Conservation (phyloP, 176 grass and related monocot species). For the Oryza glaberrima region DNA sequence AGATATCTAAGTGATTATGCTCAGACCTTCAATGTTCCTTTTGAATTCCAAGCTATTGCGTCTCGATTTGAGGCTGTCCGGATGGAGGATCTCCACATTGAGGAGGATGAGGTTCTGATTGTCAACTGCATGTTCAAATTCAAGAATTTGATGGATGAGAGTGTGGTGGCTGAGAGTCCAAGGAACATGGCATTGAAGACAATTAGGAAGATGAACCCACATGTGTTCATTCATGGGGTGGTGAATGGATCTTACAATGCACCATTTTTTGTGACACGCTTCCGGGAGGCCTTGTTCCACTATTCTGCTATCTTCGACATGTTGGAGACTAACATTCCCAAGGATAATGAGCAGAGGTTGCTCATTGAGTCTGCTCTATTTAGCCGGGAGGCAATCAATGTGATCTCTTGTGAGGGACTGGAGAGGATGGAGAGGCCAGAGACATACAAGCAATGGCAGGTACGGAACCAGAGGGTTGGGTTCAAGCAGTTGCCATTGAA, state of each 20-base stretch:
- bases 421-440: conserved; percentile 95
- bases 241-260: conserved; percentile 83
- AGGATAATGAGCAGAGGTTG: conserved; percentile 68
- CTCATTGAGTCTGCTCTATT: conserved; percentile 77
- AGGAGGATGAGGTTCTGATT: conserved; percentile 80
- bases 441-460: conserved; percentile 91
- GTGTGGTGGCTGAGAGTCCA: conserved; percentile 73
- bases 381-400: conserved; percentile 68
- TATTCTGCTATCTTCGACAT: conserved; percentile 85
- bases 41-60: conserved; percentile 74
- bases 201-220: conserved; percentile 89
- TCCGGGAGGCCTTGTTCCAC: conserved; percentile 84
- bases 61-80: conserved; percentile 66
- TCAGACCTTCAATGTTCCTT: conserved; percentile 68
- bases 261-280: conserved; percentile 90
- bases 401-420: conserved; percentile 88
- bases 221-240: conserved; percentile 72
- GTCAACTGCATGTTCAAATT: conserved; percentile 78
- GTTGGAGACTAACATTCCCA: conserved; percentile 76
- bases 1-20: conserved; percentile 82
- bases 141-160: conserved; percentile 86
- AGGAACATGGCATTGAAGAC: conserved; percentile 81
- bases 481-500: conserved; percentile 81
- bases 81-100: conserved; percentile 75
- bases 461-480: conserved; percentile 69